A percentile compares a stretch with the other conserved stretches of the same genome.
Evolutionary conservation across 345 rosid genomes (phyloP).

Genomic region (Syzygium jambos): DNA sequence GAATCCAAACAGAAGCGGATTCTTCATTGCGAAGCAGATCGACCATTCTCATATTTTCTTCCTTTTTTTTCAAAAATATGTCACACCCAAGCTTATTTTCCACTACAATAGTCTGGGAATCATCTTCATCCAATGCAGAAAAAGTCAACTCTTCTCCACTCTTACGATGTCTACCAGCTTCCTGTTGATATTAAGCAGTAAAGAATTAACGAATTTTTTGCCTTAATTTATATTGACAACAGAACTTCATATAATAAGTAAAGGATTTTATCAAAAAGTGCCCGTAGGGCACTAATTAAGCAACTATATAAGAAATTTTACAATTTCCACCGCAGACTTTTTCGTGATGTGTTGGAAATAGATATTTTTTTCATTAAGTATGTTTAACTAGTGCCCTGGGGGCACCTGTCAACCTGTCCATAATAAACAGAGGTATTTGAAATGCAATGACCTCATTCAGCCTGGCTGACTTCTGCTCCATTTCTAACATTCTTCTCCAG

Average conservation of each 20-base stretch:
- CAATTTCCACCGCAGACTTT: not conserved
- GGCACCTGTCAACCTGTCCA: not conserved
- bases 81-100: conserved; percentile 92
- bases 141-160: conserved; percentile 51
- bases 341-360: not conserved
- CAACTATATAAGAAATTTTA: not conserved
- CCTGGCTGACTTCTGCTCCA: conserved; percentile 76
- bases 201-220: not conserved
- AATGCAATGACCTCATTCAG: conserved; percentile 48
- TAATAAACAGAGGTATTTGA: not conserved
- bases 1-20: conserved; percentile 66
- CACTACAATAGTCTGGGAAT: conserved; percentile 68
- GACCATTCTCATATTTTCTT: conserved; percentile 46
- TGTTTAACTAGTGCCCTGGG: not conserved
- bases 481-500: conserved; percentile 86
- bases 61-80: conserved; percentile 67
- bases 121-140: conserved; percentile 97
- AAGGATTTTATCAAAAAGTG: not conserved
- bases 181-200: conserved; percentile 35
- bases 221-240: not conserved
- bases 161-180: conserved; percentile 29
- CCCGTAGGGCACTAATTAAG: not conserved
- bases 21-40: conserved; percentile 54
- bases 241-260: not conserved
- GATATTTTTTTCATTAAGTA: not conserved